A percentile compares a stretch with the other conserved stretches of the same genome.
phyloP scores from a whole-genome alignment of 2,329 filamentous ascomycete species.

The Magnaporthiopsis incrustans region DNA sequence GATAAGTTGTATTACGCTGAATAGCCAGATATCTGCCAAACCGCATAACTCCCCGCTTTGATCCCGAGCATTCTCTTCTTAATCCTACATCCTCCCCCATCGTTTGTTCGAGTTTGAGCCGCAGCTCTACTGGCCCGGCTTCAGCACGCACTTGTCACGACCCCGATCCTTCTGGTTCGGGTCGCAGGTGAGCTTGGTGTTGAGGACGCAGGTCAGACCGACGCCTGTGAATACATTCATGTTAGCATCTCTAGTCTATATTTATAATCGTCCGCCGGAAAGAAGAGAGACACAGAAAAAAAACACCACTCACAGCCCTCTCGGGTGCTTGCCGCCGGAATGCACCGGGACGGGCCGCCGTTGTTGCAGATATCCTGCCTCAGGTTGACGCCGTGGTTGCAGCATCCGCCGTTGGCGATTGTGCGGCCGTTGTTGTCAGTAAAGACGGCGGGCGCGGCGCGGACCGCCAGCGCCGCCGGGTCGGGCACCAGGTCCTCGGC shows the following conservation, averaged over 20 bases:
- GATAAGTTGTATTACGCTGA: neutral
- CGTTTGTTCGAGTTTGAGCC: neutral
- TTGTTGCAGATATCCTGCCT: neutral
- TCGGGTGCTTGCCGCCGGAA: neutral
- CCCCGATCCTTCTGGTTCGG: neutral
- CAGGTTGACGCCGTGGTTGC: neutral
- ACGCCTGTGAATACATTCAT: neutral
- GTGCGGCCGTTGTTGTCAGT: neutral
- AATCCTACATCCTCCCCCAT: neutral
- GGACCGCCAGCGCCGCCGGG: neutral
- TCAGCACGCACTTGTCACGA: neutral
- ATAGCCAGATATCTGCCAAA: neutral
- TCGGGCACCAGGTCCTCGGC: conserved; percentile 11
- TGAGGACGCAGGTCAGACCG: neutral
- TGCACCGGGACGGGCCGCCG: neutral
- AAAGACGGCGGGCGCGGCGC: neutral
- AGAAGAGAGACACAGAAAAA: too few species aligned
- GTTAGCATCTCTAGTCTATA: neutral
- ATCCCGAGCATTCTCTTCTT: neutral
- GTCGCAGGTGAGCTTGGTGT: neutral
- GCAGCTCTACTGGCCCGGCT: neutral
- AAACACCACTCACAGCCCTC: neutral
- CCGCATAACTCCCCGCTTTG: neutral
- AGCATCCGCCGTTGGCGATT: neutral
- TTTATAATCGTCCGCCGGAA: too few species aligned